Evolutionary conservation across 2,329 filamentous ascomycete genomes (phyloP), one percentile per base, ranked within the genome.

Genomic region (Sclerotinia minor): DNA sequence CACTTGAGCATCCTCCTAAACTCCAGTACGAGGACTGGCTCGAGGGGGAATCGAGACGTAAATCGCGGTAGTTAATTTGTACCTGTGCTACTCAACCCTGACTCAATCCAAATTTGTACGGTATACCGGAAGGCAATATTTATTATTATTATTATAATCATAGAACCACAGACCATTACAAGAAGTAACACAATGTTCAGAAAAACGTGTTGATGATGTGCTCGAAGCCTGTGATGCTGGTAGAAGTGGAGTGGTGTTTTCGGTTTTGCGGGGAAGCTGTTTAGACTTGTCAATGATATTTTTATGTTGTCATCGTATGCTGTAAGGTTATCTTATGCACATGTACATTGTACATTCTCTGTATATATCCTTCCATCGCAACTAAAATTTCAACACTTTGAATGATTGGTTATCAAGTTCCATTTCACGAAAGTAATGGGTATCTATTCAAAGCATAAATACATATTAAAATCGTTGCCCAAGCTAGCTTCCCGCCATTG

Each of bases 191-290:
- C 8, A 29, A 4, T 11, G 26, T 26, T 29, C 6, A 38, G 5
- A 53, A 53, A 61, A 67, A 61, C 64, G 55, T 61, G 64, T 44
- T 21, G 50, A 35, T 59, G 47, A 29, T 50, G 29, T 41, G 24
- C 13, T 7, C 38, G 19, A 53, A 41, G 11, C 13, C 44, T 35
- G 54, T 29, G 38, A 24, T 59, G 24, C 21, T 59, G 53, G 57
- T 45, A 60, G 44, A 35, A 49, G 26, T 61, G 58, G 44, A 60
- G 54, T 60, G 64, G 64, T 47, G 47, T 35, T 66, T 38, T 44
- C 29, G 26, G 52, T 52, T 67, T 61, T 67, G 55, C 64, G 64
- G 64, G 64, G 64, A 67, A 67, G 52, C 26, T 53, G 64, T 53
- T 67, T 57, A 67, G 47, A 67, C n/a, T 52, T n/a, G 15, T 45